Base-by-base conservation (phyloP, 1,139 yeast species). In the Arxiozyma slooffiae region DNA sequence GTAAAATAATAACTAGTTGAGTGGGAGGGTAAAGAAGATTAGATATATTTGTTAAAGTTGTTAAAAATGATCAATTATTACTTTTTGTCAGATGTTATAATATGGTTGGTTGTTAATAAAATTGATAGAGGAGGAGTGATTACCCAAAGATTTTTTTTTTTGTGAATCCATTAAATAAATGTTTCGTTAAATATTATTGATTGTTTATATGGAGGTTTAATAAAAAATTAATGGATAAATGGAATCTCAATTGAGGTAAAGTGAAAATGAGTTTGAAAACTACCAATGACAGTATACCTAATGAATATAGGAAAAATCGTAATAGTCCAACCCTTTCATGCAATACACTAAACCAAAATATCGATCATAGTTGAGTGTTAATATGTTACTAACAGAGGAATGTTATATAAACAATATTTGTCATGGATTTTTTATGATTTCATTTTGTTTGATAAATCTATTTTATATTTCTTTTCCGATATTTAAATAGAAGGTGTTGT, bases 401-500 rank as follows among this genome's bases (percentile, higher is more conserved):
- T 30, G n/a, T 4, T 30, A 30, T 30, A 11, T 30, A n/a, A 14
- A 14, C n/a, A 11, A 4, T 23, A n/a, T 39, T 40, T 40, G n/a
- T 20, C 18, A 40, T 23, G 34, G 8, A 21, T 22, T 16, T 22
- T 22, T 9, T 5, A 26, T 23, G 16, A 6, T 23, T 41, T 16
- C 23, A 18, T 24, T 41, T 9, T 7, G 9, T 11, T 18, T 41
- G 9, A 41, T 49, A 37, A 43, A 9, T 23, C 22, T 14, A 9
- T 30, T 36, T 40, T 4, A 21, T 44, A 14, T 14, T 22, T 38
- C n/a, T 36, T 20, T 44, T 7, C 16, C 16, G 8, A 41, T 41
- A 44, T 53, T 46, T 24, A 50, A 52, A 71, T 72, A 85, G 97
- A 90, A 83, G 98, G 98, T 80, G 97, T 90, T 74, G 87, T 88